A percentile compares a stretch with the other conserved stretches of the same genome.
Evolutionary conservation across 1,139 yeast genomes (phyloP).

Genomic region (Hyphopichia wangnamkhiaoensis): DNA sequence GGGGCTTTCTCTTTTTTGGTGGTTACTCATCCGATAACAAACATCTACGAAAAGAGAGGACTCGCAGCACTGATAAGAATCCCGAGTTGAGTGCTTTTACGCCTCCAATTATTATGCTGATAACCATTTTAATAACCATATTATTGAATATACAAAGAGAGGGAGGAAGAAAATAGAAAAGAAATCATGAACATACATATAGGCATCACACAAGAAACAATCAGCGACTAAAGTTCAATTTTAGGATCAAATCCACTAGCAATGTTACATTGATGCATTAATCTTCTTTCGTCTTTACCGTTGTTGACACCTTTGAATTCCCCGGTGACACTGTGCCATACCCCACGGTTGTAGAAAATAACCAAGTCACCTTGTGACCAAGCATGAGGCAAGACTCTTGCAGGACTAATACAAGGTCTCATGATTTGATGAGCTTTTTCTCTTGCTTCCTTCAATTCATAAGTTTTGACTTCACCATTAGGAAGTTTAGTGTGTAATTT

Average conservation of each 20-base stretch:
- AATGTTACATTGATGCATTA: slow-evolving; percentile 92
- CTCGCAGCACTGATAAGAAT: too few species aligned
- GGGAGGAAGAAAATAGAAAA: too few species aligned
- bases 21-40: too few species aligned
- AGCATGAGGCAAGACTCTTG: slow-evolving; percentile 72
- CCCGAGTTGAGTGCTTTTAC: too few species aligned
- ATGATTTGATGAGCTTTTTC: slow-evolving; percentile 65
- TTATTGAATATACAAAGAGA: slow-evolving; percentile 1
- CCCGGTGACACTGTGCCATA: slow-evolving; percentile 89
- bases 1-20: background rate
- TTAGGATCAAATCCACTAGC: slow-evolving; percentile 76
- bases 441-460: slow-evolving; percentile 72
- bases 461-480: slow-evolving; percentile 50
- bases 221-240: background rate
- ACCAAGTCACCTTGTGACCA: slow-evolving; percentile 86
- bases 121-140: too few species aligned
- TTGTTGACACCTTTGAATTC: slow-evolving; percentile 58
- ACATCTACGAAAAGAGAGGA: background rate
- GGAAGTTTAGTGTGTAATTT: slow-evolving; percentile 57
- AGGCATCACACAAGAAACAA: too few species aligned
- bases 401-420: slow-evolving; percentile 84
- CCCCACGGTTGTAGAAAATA: slow-evolving; percentile 82
- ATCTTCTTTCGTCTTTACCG: slow-evolving; percentile 69
- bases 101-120: background rate
- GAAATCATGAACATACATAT: too few species aligned